These are phyloP conservation scores for Skeletonema menzelii DNA, from an alignment of 108 stramenopile genomes.

Conservation along the genomic window DNA sequence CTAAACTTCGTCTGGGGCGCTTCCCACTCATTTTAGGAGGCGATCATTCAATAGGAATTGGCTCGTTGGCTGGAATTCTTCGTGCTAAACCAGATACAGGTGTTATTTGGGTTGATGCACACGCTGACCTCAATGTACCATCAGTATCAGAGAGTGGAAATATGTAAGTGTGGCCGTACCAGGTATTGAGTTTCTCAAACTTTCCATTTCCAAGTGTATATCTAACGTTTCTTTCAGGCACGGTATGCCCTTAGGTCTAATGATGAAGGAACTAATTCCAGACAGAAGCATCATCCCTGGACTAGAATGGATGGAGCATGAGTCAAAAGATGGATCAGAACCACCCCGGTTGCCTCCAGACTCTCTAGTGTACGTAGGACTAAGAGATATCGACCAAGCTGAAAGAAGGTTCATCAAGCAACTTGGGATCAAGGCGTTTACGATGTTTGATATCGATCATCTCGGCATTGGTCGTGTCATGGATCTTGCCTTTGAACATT, in stretches of 20 bases:
- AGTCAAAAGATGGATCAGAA: background rate
- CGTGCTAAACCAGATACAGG: constrained; percentile 85
- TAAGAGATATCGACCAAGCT: constrained; percentile 92
- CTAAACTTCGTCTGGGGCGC: constrained; percentile 52
- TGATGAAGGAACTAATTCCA: constrained; percentile 81
- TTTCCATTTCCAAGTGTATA: background rate
- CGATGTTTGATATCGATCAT: constrained; percentile 97
- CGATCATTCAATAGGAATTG: constrained; percentile 97
- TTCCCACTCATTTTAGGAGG: constrained; percentile 96
- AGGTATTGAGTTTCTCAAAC: background rate
- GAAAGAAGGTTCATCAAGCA: constrained; percentile 85
- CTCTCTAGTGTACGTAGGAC: constrained; percentile 94
- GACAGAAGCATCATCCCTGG: constrained; percentile 85
- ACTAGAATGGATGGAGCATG: constrained; percentile 82
- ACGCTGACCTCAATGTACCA: constrained; percentile 99
- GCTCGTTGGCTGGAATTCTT: constrained; percentile 90
- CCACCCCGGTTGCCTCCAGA: constrained; percentile 65
- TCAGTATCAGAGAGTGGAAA: constrained; percentile 91
- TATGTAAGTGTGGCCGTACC: constrained; percentile 43
- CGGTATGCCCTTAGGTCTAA: constrained; percentile 97
- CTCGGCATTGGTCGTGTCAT: constrained; percentile 96
- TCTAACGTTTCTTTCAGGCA: constrained; percentile 41
- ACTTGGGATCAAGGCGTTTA: constrained; percentile 85
- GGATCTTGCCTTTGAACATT: constrained; percentile 90
- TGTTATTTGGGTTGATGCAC: constrained; percentile 99